A percentile compares a stretch with the other conserved stretches of the same genome.
These are phyloP conservation scores for Nothophoma quercina DNA, from an alignment of 2,329 filamentous ascomycete species.

Conservation along the genomic window DNA sequence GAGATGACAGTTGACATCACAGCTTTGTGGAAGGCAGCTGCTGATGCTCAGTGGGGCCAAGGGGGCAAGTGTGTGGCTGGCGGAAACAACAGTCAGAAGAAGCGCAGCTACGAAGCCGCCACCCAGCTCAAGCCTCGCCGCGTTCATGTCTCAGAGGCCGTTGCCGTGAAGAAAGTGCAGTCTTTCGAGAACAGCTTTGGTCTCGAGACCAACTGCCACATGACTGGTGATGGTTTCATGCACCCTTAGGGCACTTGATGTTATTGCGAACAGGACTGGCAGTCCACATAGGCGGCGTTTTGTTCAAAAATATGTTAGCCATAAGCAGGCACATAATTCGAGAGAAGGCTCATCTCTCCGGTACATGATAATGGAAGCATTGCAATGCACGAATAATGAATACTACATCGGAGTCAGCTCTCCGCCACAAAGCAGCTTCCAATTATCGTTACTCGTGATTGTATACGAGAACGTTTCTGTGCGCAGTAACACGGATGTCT, in stretches of 20 bases:
- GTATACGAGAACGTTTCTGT: not conserved
- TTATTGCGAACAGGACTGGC: conserved; percentile 2
- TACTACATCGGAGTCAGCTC: conserved; percentile 5
- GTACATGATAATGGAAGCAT: conserved; percentile 9
- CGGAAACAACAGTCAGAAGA: conserved; percentile 31
- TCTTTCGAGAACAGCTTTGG: conserved; percentile 38
- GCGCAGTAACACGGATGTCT: not conserved
- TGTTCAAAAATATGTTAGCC: conserved; percentile 7
- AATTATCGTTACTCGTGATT: not conserved
- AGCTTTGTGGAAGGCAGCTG: conserved; percentile 49
- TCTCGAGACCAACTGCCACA: conserved; percentile 39
- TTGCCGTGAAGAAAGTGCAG: conserved; percentile 29
- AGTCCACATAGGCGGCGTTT: conserved; percentile 12
- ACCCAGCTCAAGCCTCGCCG: conserved; percentile 33
- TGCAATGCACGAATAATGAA: conserved; percentile 10
- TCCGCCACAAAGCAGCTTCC: not conserved
- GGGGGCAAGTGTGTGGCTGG: conserved; percentile 42
- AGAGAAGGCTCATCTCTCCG: conserved; percentile 3
- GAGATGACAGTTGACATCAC: conserved; percentile 52
- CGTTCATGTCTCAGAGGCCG: conserved; percentile 23
- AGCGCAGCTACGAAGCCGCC: conserved; percentile 28
- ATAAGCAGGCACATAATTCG: conserved; percentile 5
- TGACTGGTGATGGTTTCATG: conserved; percentile 46
- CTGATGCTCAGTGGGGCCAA: conserved; percentile 46
- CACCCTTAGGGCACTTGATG: conserved; percentile 29